Conservation (phyloP, 345 rosid species). For the Cardiospermum halicacabum region DNA sequence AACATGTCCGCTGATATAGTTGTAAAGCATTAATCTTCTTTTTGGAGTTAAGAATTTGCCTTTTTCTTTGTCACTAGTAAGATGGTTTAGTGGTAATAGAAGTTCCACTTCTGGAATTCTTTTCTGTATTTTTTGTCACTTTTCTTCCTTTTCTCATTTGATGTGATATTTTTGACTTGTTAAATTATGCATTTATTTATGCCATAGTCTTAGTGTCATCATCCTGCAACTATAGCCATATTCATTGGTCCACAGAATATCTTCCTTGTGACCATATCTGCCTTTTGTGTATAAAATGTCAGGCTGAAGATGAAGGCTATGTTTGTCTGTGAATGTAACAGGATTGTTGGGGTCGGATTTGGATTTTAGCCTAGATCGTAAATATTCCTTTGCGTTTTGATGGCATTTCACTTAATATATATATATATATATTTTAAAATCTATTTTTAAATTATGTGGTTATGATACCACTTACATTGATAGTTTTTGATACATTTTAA, state of each 20-base stretch:
- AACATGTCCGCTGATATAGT: background rate
- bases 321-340: background rate
- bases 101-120: constrained; percentile 5
- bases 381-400: background rate
- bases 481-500: background rate
- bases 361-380: background rate
- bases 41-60: background rate
- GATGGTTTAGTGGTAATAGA: constrained; percentile 10
- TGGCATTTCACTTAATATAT: no score
- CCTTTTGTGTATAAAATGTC: background rate
- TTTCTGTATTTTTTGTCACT: background rate
- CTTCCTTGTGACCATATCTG: background rate
- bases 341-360: background rate
- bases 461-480: background rate
- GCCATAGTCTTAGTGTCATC: constrained; percentile 15
- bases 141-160: constrained; percentile 3
- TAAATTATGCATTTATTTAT: constrained; percentile 21
- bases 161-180: constrained; percentile 21
- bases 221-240: background rate
- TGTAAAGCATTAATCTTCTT: background rate
- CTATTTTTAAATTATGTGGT: background rate
- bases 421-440: no score
- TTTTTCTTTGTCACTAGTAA: background rate
- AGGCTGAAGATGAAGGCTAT: background rate
- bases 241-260: constrained; percentile 7